Percentiles rank a stretch among this genome's conserved stretches.
Conservation (phyloP, 345 rosid species). For the Citrus glauca region DNA sequence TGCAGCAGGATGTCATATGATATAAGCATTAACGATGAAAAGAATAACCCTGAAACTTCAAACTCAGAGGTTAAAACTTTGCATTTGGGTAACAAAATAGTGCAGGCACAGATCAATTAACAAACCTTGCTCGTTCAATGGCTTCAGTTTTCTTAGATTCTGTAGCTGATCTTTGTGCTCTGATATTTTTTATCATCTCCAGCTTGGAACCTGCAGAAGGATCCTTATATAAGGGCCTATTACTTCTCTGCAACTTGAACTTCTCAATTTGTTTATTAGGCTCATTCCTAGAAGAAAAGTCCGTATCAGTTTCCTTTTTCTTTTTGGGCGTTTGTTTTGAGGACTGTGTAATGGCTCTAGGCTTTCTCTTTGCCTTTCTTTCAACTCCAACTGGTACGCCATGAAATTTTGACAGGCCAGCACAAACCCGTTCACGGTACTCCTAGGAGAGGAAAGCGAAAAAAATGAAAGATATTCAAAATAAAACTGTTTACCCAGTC, state of each 20-base stretch:
- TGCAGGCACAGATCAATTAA: not conserved
- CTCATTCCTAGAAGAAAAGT: conserved; percentile 23
- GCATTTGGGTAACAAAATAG: not conserved
- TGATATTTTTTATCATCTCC: conserved; percentile 82
- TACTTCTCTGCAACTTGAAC: conserved; percentile 41
- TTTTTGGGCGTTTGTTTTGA: conserved; percentile 27
- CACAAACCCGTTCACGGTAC: conserved; percentile 73
- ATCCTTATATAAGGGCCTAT: conserved; percentile 65
- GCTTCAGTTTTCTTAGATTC: conserved; percentile 73
- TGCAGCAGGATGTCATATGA: conserved; percentile 21
- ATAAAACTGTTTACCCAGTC: not conserved
- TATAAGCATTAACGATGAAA: conserved; percentile 2
- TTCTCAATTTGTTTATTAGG: conserved; percentile 27
- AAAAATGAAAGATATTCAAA: not conserved
- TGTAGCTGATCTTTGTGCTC: conserved; percentile 67
- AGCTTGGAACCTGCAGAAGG: conserved; percentile 74
- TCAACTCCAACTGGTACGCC: conserved; percentile 56
- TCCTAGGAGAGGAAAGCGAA: conserved; percentile 33
- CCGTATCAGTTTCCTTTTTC: conserved; percentile 28
- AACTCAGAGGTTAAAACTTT: not conserved
- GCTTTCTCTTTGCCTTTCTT: conserved; percentile 57
- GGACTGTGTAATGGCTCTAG: conserved; percentile 30
- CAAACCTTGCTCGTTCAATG: conserved; percentile 80
- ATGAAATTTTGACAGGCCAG: conserved; percentile 64
- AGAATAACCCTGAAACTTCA: not conserved